These are phyloP conservation scores for Fraxinus paxiana DNA, from an alignment of 305 asterid species.

Conservation along the genomic window DNA sequence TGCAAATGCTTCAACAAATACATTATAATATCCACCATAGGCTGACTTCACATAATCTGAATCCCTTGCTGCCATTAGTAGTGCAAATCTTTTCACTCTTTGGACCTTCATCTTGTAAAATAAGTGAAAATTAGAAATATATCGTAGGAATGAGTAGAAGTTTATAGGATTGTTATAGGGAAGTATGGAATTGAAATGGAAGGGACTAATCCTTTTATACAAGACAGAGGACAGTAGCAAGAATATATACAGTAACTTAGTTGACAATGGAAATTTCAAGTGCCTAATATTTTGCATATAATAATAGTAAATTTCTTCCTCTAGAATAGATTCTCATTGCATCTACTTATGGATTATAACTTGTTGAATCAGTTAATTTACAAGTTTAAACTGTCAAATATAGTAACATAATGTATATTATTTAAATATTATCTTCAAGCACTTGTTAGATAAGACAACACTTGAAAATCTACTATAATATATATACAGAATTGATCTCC, in stretches of 20 bases:
- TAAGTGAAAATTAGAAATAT: background rate
- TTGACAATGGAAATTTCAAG: background rate
- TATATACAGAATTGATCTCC: no score
- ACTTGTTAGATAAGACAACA: background rate
- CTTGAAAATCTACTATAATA: background rate
- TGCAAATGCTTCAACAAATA: slow-evolving; percentile 53
- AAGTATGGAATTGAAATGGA: background rate
- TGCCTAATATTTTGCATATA: background rate
- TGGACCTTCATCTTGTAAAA: slow-evolving; percentile 31
- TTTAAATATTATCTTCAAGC: background rate
- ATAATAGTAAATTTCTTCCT: background rate
- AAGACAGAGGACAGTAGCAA: background rate
- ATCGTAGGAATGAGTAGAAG: background rate
- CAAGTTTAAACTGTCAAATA: background rate
- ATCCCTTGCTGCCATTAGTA: slow-evolving; percentile 54
- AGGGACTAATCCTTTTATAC: slow-evolving; percentile 4
- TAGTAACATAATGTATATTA: background rate
- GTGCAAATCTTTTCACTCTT: slow-evolving; percentile 45
- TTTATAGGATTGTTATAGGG: background rate
- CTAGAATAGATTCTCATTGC: background rate
- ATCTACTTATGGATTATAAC: no score
- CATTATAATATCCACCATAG: slow-evolving; percentile 62
- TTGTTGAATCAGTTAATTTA: background rate
- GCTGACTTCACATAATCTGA: slow-evolving; percentile 58
- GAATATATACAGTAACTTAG: background rate